Evolutionary conservation across 75 land plant species (phyloP).

Genomic region (Cunninghamia lanceolata): DNA sequence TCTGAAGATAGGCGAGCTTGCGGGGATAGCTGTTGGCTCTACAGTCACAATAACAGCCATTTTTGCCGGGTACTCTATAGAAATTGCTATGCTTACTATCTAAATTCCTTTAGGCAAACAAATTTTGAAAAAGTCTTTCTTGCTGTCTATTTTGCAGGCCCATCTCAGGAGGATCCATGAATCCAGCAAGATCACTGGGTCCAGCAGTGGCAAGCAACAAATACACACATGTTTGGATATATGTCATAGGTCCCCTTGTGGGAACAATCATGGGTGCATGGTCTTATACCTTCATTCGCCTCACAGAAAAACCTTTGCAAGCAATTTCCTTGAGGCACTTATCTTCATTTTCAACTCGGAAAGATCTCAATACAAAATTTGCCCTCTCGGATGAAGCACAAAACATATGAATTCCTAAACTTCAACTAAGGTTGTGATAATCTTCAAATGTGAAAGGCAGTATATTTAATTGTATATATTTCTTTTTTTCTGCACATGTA

Average conservation of each 20-base stretch:
- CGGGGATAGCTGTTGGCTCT: constrained; percentile 64
- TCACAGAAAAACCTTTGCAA: constrained; percentile 52
- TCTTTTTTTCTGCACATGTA: neutral
- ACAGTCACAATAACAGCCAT: constrained; percentile 53
- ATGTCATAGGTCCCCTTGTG: constrained; percentile 44
- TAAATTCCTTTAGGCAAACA: neutral
- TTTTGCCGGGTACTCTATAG: constrained; percentile 58
- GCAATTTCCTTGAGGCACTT: constrained; percentile 29
- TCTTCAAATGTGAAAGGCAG: neutral
- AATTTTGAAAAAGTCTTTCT: neutral
- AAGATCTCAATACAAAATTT: neutral
- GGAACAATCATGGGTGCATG: constrained; percentile 72
- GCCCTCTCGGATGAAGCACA: neutral
- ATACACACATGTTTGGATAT: constrained; percentile 63
- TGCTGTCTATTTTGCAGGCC: constrained; percentile 38
- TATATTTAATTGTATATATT: neutral
- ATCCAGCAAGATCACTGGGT: constrained; percentile 74
- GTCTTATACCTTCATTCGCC: constrained; percentile 66
- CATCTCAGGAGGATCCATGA: constrained; percentile 84
- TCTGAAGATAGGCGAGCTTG: constrained; percentile 46
- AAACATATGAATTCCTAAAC: neutral
- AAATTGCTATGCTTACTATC: neutral
- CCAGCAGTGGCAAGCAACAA: constrained; percentile 61
- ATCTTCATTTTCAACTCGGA: neutral
- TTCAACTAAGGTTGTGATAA: neutral